A percentile compares a stretch with the other conserved stretches of the same genome.
Evolutionary conservation across 140 eudicot species (phyloP).

Genomic region (Oenanthe javanica): DNA sequence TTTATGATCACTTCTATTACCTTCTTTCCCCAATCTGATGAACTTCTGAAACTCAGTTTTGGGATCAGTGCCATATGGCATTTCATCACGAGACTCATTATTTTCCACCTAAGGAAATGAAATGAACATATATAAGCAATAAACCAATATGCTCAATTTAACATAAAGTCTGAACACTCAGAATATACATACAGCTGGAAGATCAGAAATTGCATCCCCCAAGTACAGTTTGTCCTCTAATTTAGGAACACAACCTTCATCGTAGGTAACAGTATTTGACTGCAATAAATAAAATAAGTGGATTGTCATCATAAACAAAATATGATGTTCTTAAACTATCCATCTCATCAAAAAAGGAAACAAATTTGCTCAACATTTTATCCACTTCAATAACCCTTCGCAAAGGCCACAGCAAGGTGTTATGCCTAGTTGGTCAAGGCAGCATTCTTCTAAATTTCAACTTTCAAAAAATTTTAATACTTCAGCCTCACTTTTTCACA

Average conservation of each 20-base stretch:
- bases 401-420: background rate
- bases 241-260: constrained; percentile 18
- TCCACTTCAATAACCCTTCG: background rate
- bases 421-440: too few species aligned
- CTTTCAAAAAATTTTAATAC: too few species aligned
- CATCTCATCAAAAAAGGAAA: background rate
- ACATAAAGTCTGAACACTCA: background rate
- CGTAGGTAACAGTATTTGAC: constrained; percentile 51
- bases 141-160: background rate
- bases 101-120: constrained; percentile 39
- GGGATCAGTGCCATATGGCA: constrained; percentile 34
- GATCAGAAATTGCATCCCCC: constrained; percentile 64
- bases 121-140: background rate
- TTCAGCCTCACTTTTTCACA: too few species aligned
- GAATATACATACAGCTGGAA: constrained; percentile 48
- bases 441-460: too few species aligned
- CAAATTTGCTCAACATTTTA: background rate
- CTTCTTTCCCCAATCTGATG: constrained; percentile 42
- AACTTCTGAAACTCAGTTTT: constrained; percentile 49
- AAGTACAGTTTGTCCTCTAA: constrained; percentile 41
- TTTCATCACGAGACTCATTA: constrained; percentile 42
- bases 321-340: background rate
- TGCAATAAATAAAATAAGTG: constrained; percentile 10
- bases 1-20: constrained; percentile 16
- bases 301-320: background rate